Evolutionary conservation across 345 rosid genomes (phyloP).

Genomic region (Salix arbutifolia): DNA sequence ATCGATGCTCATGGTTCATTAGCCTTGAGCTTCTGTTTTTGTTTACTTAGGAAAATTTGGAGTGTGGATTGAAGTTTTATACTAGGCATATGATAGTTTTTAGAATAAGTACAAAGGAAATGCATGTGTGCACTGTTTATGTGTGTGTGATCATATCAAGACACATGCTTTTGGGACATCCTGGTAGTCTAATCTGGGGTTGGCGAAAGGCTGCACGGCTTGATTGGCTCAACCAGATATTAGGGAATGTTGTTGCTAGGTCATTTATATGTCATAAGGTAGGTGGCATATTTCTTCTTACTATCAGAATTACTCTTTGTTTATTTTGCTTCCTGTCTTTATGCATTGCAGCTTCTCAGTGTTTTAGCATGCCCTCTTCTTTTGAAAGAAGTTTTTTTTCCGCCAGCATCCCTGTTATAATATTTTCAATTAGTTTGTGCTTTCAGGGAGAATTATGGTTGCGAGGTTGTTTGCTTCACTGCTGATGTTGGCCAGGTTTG

Average conservation of each 20-base stretch:
- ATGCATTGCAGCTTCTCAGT: neutral
- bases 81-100: neutral
- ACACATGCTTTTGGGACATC: neutral
- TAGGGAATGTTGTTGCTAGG: neutral
- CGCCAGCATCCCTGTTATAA: neutral
- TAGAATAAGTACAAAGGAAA: neutral
- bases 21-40: neutral
- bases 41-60: neutral
- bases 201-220: neutral
- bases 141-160: neutral
- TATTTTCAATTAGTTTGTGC: neutral
- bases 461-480: constrained; percentile 99
- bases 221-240: neutral
- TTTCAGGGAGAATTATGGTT: constrained; percentile 89
- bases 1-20: neutral
- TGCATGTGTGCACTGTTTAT: neutral
- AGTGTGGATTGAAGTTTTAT: neutral
- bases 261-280: neutral
- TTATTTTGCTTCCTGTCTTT: neutral
- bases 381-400: neutral
- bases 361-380: neutral
- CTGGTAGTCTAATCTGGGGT: constrained; percentile 2
- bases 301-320: neutral
- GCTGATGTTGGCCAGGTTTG: constrained; percentile 98
- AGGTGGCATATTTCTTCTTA: neutral